Conservation (phyloP, 257 asterid species). For the Salvia rosmarinus region DNA sequence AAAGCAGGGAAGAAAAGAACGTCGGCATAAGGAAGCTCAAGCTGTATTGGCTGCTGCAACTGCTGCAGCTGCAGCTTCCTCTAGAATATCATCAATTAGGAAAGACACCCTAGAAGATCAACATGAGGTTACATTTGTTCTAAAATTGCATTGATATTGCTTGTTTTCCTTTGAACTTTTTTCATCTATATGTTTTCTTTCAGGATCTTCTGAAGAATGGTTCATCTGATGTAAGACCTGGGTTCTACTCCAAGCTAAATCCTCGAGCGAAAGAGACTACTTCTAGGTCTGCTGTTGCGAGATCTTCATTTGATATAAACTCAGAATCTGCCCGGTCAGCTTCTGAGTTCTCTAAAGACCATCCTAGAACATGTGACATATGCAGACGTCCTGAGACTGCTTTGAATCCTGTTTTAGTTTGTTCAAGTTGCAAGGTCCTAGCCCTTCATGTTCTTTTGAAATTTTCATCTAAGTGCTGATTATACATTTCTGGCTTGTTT, state of each 20-base stretch:
- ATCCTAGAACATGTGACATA: conserved; percentile 79
- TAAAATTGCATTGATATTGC: conserved; percentile 16
- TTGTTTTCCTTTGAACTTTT: conserved; percentile 5
- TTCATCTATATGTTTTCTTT: conserved; percentile 10
- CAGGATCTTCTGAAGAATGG: conserved; percentile 59
- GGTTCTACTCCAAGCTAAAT: conserved; percentile 55
- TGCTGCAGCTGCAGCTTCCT: conserved; percentile 98
- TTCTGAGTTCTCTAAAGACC: conserved; percentile 62
- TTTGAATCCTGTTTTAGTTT: conserved; percentile 77
- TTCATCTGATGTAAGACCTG: conserved; percentile 51
- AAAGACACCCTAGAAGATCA: conserved; percentile 76
- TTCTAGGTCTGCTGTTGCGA: conserved; percentile 56
- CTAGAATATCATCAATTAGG: conserved; percentile 80
- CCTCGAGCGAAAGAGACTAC: conserved; percentile 66
- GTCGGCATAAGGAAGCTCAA: conserved; percentile 94
- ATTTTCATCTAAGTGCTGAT: conserved; percentile 2
- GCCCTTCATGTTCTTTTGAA: conserved; percentile 24
- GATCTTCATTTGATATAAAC: conserved; percentile 53
- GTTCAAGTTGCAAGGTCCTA: conserved; percentile 92
- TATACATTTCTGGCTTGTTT: conserved; percentile 21
- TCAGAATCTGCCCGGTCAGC: conserved; percentile 52
- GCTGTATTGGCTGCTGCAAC: conserved; percentile 98
- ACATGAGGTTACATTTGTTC: conserved; percentile 55
- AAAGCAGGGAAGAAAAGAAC: conserved; percentile 93
- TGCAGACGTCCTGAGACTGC: conserved; percentile 83